Base-by-base conservation (phyloP, 2,329 filamentous ascomycete species). In the Colletotrichum cuscutae region DNA sequence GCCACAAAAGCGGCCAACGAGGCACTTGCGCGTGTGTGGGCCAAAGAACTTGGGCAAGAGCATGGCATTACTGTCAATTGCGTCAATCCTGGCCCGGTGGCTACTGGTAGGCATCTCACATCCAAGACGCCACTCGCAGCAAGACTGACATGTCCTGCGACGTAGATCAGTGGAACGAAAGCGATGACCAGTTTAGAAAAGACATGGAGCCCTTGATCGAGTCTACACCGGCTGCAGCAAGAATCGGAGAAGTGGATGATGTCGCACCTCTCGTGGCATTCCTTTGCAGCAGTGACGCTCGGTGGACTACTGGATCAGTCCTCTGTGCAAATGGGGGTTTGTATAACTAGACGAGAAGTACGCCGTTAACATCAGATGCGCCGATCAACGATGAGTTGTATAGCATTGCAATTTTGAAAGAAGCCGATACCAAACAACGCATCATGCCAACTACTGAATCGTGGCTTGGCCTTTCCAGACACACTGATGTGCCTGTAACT, bases 1-100 rank as follows among this genome's bases (percentile, higher is more conserved):
- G 76, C 80, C 1, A 81, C 80, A 0, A 83, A 83, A 61, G 81
- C 80, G 4, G 81, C 81, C 0, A 68, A 77, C 24, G 80, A 81
- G 65, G 76, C 77, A 4, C 59, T 80, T 1, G 73, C 69, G 3
- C 76, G 79, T 2, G 77, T 77, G 0, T 81, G 78, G 80, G 79
- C 79, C 2, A 78, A 77, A 35, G 80, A 81, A 49, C 75, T 81
- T 0, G 80, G 80, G 5, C 79, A 77, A 15, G 70, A 68, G 0
- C 74, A 80, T 9, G 76, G 74, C 0, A 77, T 78, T 12, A 81
- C 77, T 0, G 79, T 81, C 0, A 81, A 82, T 66, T 76, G 71
- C 9, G 77, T 81, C 5, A 81, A 81, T 46, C 80, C 77, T 6
- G 80, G 80, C 3, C 78, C 77, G 1, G 59, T 81, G 30, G 78